These are phyloP conservation scores for Eucalyptus coolabah DNA, from an alignment of 345 rosid species.

Conservation along the genomic window DNA sequence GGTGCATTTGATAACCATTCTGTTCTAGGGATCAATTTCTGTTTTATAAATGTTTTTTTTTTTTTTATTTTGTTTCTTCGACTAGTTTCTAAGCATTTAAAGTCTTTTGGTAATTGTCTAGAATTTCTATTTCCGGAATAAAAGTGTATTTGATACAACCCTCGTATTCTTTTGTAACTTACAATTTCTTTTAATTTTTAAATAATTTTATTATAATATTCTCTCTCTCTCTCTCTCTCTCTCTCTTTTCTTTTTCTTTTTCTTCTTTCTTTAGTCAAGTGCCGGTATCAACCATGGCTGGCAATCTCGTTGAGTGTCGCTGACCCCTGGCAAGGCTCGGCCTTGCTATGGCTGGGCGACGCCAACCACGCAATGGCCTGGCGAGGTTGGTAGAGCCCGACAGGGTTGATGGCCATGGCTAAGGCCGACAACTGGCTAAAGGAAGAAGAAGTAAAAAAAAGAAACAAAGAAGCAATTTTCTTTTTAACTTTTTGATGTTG, in stretches of 20 bases:
- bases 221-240: rapidly evolving
- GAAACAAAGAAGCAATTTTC: no score
- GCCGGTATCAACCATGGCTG: rapidly evolving
- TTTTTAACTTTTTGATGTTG: no score
- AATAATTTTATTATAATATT: no score
- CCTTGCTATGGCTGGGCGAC: rapidly evolving
- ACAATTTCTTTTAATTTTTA: no score
- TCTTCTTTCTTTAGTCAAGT: no score
- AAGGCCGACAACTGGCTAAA: rapidly evolving
- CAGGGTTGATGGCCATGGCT: rapidly evolving
- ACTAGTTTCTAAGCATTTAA: no score
- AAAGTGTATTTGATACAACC: no score
- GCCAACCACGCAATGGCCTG: rapidly evolving
- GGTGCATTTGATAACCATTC: rapidly evolving
- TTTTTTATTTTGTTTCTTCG: rapidly evolving
- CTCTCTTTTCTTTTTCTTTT: rapidly evolving
- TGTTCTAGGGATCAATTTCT: rapidly evolving
- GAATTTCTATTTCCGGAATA: rapidly evolving
- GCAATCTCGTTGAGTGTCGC: rapidly evolving
- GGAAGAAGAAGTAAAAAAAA: no score
- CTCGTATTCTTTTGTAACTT: rapidly evolving
- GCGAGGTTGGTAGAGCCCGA: rapidly evolving
- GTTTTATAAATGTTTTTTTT: no score
- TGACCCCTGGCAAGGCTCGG: no score
- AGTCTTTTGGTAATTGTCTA: rapidly evolving